phyloP scores from a whole-genome alignment of 352 stramenopile genomes.

The Globisporangium parvum region DNA sequence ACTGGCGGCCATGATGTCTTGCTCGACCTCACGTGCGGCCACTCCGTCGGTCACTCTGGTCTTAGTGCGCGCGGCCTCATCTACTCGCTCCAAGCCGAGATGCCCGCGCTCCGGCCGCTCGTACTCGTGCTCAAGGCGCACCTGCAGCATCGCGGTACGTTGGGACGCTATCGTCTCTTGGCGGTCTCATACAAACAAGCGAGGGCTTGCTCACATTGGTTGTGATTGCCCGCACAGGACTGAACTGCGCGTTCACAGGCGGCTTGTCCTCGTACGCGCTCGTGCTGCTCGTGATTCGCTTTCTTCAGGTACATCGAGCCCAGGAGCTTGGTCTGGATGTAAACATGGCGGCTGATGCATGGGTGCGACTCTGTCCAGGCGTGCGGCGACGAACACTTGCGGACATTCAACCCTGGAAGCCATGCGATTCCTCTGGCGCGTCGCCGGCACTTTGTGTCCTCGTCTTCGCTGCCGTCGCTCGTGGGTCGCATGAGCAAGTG shows the following conservation, averaged over 20 bases:
- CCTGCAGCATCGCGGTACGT: constrained; percentile 48
- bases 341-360: neutral
- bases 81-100: constrained; percentile 83
- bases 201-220: constrained; percentile 4
- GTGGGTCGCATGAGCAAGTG: constrained; percentile 25
- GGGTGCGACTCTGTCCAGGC: constrained; percentile 26
- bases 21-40: constrained; percentile 94
- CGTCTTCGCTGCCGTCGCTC: neutral
- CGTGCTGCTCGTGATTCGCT: constrained; percentile 93
- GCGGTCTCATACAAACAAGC: neutral
- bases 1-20: constrained; percentile 39
- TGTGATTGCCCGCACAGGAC: constrained; percentile 43
- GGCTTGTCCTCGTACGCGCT: constrained; percentile 95
- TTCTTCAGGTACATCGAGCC: constrained; percentile 70
- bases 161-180: neutral
- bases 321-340: neutral
- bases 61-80: constrained; percentile 90
- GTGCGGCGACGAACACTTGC: constrained; percentile 62
- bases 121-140: constrained; percentile 93
- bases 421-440: neutral
- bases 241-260: constrained; percentile 93
- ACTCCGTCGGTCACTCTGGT: constrained; percentile 92
- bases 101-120: constrained; percentile 91
- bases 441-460: neutral
- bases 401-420: constrained; percentile 26